These are phyloP conservation scores for Taphrina communis DNA, from an alignment of 1,139 yeast genomes.

Conservation along the genomic window DNA sequence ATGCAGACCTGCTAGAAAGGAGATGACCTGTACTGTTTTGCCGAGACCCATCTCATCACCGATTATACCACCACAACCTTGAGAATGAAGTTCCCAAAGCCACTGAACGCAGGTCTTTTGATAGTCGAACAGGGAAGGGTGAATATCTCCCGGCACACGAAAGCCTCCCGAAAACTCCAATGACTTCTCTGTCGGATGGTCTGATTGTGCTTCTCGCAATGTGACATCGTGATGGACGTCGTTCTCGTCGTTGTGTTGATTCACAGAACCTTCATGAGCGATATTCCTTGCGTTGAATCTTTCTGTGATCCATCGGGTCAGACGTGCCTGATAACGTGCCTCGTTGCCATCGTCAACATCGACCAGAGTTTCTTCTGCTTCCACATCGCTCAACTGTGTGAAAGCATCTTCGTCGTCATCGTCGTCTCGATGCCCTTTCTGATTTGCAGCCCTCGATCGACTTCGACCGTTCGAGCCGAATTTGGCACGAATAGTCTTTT, in stretches of 20 bases:
- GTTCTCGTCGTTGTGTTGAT: constrained; percentile 29
- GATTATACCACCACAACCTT: constrained; percentile 88
- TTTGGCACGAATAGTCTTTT: not conserved
- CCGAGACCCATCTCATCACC: constrained; percentile 99
- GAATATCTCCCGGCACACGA: constrained; percentile 86
- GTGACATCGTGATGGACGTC: constrained; percentile 48
- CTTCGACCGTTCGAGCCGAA: not conserved
- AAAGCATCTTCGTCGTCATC: constrained; percentile 1
- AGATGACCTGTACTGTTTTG: constrained; percentile 87
- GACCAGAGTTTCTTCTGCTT: constrained; percentile 43
- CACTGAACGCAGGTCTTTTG: constrained; percentile 85
- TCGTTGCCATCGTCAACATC: constrained; percentile 80
- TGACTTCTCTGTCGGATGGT: constrained; percentile 80
- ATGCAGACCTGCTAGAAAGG: constrained; percentile 88
- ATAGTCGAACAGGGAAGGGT: constrained; percentile 83
- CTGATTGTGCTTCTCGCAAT: constrained; percentile 67
- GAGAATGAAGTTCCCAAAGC: constrained; percentile 80
- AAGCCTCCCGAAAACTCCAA: constrained; percentile 72
- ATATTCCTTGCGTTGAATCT: constrained; percentile 46
- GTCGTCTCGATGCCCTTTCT: not conserved
- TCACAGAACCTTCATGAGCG: constrained; percentile 47
- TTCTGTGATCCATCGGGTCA: constrained; percentile 63
- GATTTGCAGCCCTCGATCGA: not conserved
- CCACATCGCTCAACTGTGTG: constrained; percentile 21
- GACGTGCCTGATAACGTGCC: constrained; percentile 61